These are phyloP conservation scores for Ettlia oleoabundans DNA, from an alignment of 139 green algal species.

Conservation along the genomic window DNA sequence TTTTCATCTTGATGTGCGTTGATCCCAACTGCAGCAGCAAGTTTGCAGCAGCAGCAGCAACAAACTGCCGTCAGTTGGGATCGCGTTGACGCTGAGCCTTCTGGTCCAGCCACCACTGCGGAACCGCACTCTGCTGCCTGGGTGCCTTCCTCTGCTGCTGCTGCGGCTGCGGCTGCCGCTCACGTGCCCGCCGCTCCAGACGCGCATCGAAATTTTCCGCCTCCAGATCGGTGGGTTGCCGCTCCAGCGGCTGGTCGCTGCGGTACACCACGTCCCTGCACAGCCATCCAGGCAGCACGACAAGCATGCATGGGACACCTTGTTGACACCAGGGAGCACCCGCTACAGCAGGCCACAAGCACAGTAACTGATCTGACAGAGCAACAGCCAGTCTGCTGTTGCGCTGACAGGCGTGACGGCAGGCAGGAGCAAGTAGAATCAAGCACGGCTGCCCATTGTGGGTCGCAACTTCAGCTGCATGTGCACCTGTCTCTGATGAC, in stretches of 20 bases:
- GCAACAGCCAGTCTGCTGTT: no score
- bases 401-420: no score
- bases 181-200: slow-evolving; percentile 12
- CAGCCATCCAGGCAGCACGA: no score
- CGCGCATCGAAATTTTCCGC: slow-evolving; percentile 31
- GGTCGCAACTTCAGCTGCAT: no score
- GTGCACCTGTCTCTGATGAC: slow-evolving; percentile 24
- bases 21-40: no score
- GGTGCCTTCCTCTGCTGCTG: neutral
- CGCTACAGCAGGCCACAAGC: no score
- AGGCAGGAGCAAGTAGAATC: no score
- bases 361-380: no score
- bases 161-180: slow-evolving; percentile 17
- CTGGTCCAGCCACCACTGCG: slow-evolving; percentile 22
- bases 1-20: neutral
- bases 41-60: neutral
- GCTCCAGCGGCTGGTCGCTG: slow-evolving; percentile 16
- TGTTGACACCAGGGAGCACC: no score
- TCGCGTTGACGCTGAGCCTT: neutral
- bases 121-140: neutral
- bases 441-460: no score
- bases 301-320: no score
- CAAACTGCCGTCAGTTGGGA: neutral
- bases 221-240: slow-evolving; percentile 36
- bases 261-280: slow-evolving; percentile 40